Evolutionary conservation across 495 filamentous ascomycete genomes (phyloP).

Genomic region (Penicillium bovifimosum): DNA sequence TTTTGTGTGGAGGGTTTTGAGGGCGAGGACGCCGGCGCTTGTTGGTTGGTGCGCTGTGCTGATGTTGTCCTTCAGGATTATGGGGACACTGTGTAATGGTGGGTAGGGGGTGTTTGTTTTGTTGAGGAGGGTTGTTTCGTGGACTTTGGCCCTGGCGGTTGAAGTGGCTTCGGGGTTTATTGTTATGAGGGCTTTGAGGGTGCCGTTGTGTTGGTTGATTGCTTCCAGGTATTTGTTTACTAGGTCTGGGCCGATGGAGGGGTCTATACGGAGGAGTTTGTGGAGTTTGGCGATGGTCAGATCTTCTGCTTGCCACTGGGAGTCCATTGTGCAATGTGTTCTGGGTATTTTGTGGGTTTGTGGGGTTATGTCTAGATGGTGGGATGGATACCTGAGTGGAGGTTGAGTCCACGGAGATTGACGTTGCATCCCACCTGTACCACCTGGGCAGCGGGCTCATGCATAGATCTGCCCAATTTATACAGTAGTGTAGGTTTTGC

Average conservation of each 20-base stretch:
- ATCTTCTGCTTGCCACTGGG: constrained; percentile 24
- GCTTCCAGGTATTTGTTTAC: constrained; percentile 51
- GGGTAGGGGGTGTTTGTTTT: constrained; percentile 5
- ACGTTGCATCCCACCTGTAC: no score
- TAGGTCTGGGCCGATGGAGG: constrained; percentile 46
- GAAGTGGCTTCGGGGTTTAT: constrained; percentile 45
- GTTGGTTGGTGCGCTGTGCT: constrained; percentile 49
- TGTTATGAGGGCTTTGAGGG: constrained; percentile 51
- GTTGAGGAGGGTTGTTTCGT: constrained; percentile 37
- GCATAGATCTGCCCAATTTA: not conserved
- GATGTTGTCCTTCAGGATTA: constrained; percentile 61
- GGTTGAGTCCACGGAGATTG: not conserved
- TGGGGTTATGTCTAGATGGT: no score
- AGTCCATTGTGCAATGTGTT: not conserved
- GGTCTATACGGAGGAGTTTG: constrained; percentile 40
- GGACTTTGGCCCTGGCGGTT: constrained; percentile 43
- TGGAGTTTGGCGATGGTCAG: constrained; percentile 53
- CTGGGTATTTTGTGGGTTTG: not conserved
- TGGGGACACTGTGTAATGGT: constrained; percentile 46
- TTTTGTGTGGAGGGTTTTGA: constrained; percentile 39
- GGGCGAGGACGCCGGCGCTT: constrained; percentile 46
- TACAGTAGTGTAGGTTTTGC: not conserved
- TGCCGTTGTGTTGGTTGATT: constrained; percentile 50
- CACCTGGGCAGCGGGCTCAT: no score
- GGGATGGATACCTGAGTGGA: not conserved